Base-by-base conservation (phyloP, 202 grass and related monocot species). In the Carex sylvatica region DNA sequence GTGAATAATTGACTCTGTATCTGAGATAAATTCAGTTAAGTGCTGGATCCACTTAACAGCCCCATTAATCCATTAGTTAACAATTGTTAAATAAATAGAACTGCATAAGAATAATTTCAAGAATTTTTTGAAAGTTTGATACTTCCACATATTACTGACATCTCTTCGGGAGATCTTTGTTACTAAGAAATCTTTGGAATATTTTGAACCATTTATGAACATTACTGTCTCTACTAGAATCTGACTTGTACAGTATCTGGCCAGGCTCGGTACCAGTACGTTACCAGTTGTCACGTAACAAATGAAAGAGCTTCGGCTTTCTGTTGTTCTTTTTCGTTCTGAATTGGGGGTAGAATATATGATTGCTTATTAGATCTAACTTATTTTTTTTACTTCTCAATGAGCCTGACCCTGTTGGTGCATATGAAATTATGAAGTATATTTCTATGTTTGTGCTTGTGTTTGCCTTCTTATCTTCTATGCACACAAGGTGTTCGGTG, bases 1-100 rank as follows among this genome's bases (percentile, higher is more conserved):
- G 70, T 53, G 42, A 71, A 74, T 74, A 53, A 74, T 28, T 52
- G 46, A 52, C 70, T 74, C 12, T 74, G 12, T 53, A 74, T 74
- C 53, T 53, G 46, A 52, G 56, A 58, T 58, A 18, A 58, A 6
- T 51, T 26, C 8, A 44, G 66, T 70, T 63, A 4, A 70, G 18
- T 22, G 18, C 33, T 38, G 7, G 36, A 70, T 70, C 36, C 66
- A 70, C 35, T 69, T 38, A 40, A n/a, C 33, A 69, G 65, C 7
- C 3, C 66, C 66, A 5, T 70, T 10, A 11, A 42, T 70, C n/a
- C 42, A 18, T 9, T 70, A 20, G 35, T 70, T 70, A 70, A 42
- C 10, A 44, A 10, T 20, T 19, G 35, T 42, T 44, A 70, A 38
- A 70, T 70, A 44, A 70, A 70, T 4, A 11, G 33, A 70, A 19